Evolutionary conservation across 2,329 filamentous ascomycete species (phyloP).

Genomic region (Scedosporium apiospermum): DNA sequence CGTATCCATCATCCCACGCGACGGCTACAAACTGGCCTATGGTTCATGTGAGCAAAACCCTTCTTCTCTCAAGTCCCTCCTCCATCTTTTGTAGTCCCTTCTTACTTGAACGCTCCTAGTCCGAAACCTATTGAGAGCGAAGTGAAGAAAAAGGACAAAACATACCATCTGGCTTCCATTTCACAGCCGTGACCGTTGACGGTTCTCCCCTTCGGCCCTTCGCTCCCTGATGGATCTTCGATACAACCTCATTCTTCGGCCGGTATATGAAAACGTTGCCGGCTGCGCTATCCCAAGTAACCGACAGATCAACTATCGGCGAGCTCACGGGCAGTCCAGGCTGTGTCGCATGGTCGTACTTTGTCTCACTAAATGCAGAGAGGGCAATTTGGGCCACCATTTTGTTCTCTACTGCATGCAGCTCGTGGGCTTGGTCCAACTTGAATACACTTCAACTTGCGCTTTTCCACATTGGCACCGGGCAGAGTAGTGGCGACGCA

Average conservation of each 20-base stretch:
- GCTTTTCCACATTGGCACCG: too few relatives aligned
- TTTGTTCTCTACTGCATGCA: not conserved
- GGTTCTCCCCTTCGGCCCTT: constrained; percentile 28
- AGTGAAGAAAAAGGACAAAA: not conserved
- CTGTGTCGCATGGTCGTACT: constrained; percentile 44
- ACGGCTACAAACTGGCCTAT: constrained; percentile 68
- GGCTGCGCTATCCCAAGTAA: constrained; percentile 55
- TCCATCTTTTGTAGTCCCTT: not conserved
- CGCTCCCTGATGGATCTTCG: constrained; percentile 38
- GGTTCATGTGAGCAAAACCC: constrained; percentile 9
- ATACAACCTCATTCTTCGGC: constrained; percentile 60
- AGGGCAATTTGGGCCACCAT: constrained; percentile 24
- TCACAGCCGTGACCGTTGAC: constrained; percentile 34
- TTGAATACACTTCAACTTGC: too few relatives aligned
- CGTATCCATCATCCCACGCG: constrained; percentile 71
- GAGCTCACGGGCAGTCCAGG: constrained; percentile 61
- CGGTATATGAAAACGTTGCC: constrained; percentile 68
- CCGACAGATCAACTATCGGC: constrained; percentile 76
- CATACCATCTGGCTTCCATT: constrained; percentile 61
- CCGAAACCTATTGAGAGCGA: not conserved
- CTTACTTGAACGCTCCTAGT: too few relatives aligned
- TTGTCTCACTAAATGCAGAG: constrained; percentile 45
- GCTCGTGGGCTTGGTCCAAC: not conserved
- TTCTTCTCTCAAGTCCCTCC: not conserved
- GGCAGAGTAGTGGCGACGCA: too few relatives aligned